Evolutionary conservation across 164 flowering plant genomes (phyloP).

Genomic region (Pachysandra terminalis): DNA sequence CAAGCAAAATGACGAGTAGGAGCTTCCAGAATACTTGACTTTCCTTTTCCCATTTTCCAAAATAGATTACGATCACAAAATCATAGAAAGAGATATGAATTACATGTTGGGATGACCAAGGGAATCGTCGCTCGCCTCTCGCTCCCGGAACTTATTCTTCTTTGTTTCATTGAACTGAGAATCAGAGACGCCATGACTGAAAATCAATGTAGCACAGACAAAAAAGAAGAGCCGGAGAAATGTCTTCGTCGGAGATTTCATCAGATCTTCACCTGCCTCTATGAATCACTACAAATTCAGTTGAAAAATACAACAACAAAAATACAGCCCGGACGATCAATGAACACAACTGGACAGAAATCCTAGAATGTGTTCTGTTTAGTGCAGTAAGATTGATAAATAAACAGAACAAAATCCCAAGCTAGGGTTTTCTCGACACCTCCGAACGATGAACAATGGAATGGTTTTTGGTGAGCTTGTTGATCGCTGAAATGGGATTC

Average conservation of each 20-base stretch:
- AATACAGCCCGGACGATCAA: background rate
- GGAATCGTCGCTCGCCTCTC: slow-evolving; percentile 78
- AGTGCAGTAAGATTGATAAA: background rate
- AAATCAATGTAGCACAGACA: slow-evolving; percentile 3
- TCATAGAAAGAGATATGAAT: slow-evolving; percentile 5
- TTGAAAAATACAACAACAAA: background rate
- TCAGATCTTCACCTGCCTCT: slow-evolving; percentile 14
- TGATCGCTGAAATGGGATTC: too few relatives aligned
- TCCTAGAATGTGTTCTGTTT: background rate
- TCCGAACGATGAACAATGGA: too few relatives aligned
- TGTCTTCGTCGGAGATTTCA: slow-evolving; percentile 12
- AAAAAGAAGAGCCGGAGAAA: slow-evolving; percentile 9
- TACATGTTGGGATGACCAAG: slow-evolving; percentile 79
- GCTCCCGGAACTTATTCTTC: slow-evolving; percentile 72
- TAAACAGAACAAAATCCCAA: background rate
- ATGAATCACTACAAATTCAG: background rate
- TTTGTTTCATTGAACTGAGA: slow-evolving; percentile 27
- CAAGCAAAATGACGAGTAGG: too few relatives aligned
- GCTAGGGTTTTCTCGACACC: background rate
- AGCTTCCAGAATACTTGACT: too few relatives aligned
- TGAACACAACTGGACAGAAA: too few relatives aligned
- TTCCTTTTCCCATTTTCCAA: background rate
- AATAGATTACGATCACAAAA: background rate
- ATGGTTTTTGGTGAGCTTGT: too few relatives aligned
- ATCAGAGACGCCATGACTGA: slow-evolving; percentile 10